Conservation (phyloP, 1,284 basidiomycete genomes). For the Ustilago hordei region DNA sequence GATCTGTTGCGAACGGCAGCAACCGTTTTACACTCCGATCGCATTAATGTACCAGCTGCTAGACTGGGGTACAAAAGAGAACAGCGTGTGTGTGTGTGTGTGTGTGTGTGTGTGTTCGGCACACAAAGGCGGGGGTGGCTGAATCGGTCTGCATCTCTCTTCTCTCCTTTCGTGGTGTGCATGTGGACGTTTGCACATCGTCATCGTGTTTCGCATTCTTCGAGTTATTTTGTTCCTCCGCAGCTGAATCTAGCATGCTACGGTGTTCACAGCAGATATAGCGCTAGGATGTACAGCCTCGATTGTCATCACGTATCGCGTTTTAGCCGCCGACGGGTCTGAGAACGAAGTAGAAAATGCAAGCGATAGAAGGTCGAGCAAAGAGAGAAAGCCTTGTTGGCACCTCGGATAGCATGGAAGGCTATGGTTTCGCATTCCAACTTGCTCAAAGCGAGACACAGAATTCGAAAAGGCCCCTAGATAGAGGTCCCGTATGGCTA, state of each 20-base stretch:
- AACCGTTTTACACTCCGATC: background rate
- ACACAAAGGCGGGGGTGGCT: conserved; percentile 4
- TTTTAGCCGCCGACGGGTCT: too few relatives aligned
- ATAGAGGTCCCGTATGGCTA: background rate
- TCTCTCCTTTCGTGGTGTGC: background rate
- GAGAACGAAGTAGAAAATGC: background rate
- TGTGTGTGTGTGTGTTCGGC: background rate
- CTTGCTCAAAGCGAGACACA: background rate
- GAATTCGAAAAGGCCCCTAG: background rate
- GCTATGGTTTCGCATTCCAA: background rate
- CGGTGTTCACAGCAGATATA: too few relatives aligned
- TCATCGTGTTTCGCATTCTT: background rate
- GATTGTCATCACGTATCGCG: too few relatives aligned
- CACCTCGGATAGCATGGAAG: conserved; percentile 7
- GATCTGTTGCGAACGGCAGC: background rate
- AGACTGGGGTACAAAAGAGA: background rate
- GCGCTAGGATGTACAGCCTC: too few relatives aligned
- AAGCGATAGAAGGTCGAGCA: background rate
- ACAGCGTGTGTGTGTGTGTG: too few relatives aligned
- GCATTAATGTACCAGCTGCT: background rate
- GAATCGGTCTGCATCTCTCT: background rate
- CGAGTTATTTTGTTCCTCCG: background rate
- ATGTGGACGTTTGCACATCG: background rate
- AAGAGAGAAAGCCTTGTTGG: background rate
- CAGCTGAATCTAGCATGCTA: too few relatives aligned